A percentile compares a stretch with the other conserved stretches of the same genome.
Conservation (phyloP, 1,139 yeast genomes). For the Geotrichum europaeum region DNA sequence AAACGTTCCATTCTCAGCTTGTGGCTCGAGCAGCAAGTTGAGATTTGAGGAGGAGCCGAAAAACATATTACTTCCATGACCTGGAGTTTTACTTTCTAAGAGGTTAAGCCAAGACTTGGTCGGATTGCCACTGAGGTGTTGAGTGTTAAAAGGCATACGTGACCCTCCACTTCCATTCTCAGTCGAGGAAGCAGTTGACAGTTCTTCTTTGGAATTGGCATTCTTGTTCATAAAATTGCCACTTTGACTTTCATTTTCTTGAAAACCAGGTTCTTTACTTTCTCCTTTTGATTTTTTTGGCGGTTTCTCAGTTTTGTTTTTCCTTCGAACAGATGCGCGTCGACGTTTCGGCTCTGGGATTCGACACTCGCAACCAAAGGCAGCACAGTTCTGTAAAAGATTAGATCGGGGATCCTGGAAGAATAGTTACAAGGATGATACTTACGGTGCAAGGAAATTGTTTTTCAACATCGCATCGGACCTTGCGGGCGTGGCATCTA, state of each 20-base stretch:
- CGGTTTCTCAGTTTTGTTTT: conserved; percentile 9
- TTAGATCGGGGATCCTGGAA: background rate
- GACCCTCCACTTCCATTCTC: background rate
- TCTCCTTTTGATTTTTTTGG: conserved; percentile 27
- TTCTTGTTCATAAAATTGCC: background rate
- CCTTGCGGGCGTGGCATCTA: conserved; percentile 62
- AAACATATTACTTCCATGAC: conserved; percentile 28
- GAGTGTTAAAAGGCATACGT: conserved; percentile 2
- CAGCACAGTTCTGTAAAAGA: conserved; percentile 51
- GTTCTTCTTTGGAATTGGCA: background rate
- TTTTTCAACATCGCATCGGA: conserved; percentile 61
- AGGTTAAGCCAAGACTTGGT: conserved; percentile 8
- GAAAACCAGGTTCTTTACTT: conserved; percentile 6
- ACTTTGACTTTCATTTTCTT: background rate
- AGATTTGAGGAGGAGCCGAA: conserved; percentile 34
- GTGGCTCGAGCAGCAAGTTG: conserved; percentile 32
- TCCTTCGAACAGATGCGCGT: conserved; percentile 32
- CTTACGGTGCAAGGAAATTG: conserved; percentile 63
- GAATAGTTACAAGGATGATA: background rate
- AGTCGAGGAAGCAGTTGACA: background rate
- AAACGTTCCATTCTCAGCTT: conserved; percentile 29
- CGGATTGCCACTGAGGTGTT: background rate
- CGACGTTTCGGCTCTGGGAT: conserved; percentile 46
- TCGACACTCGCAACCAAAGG: conserved; percentile 68
- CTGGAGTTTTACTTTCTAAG: conserved; percentile 4